These are phyloP conservation scores for Penicillium corylophilum DNA, from an alignment of 2,329 filamentous ascomycete species.

Conservation along the genomic window DNA sequence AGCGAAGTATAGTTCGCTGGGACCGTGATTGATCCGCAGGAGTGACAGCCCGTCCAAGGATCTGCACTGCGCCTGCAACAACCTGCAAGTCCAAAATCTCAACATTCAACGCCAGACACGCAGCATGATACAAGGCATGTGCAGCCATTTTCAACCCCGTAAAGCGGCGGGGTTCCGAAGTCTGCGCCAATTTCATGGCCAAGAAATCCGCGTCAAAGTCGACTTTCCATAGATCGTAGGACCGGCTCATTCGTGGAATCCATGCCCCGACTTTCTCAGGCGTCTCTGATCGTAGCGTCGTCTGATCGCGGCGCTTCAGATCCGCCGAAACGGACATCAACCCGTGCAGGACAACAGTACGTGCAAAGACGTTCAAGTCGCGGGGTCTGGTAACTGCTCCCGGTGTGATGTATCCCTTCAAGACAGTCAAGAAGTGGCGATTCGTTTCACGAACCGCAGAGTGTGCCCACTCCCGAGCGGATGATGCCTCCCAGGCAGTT, in stretches of 20 bases:
- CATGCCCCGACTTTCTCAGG: conserved; percentile 47
- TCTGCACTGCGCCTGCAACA: conserved; percentile 59
- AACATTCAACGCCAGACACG: conserved; percentile 56
- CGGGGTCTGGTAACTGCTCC: conserved; percentile 35
- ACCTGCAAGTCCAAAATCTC: conserved; percentile 64
- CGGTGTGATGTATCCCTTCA: conserved; percentile 59
- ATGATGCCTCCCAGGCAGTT: conserved; percentile 57
- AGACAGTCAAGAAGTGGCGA: conserved; percentile 50
- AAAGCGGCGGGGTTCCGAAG: conserved; percentile 42
- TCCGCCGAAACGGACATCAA: conserved; percentile 65
- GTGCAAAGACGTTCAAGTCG: conserved; percentile 52
- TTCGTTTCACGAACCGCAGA: conserved; percentile 40
- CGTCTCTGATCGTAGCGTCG: conserved; percentile 51
- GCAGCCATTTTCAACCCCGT: conserved; percentile 51
- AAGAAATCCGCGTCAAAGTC: conserved; percentile 57
- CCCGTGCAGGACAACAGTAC: conserved; percentile 58
- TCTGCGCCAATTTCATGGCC: conserved; percentile 35
- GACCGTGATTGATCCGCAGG: conserved; percentile 50
- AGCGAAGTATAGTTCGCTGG: conserved; percentile 35
- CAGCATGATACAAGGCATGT: conserved; percentile 59
- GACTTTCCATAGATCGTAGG: conserved; percentile 58
- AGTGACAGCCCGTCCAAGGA: conserved; percentile 56
- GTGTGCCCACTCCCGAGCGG: conserved; percentile 53
- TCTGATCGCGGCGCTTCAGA: conserved; percentile 62
- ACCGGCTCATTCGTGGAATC: conserved; percentile 52